These are phyloP conservation scores for Fusarium torreyae DNA, from an alignment of 2,329 filamentous ascomycete genomes.

Conservation along the genomic window DNA sequence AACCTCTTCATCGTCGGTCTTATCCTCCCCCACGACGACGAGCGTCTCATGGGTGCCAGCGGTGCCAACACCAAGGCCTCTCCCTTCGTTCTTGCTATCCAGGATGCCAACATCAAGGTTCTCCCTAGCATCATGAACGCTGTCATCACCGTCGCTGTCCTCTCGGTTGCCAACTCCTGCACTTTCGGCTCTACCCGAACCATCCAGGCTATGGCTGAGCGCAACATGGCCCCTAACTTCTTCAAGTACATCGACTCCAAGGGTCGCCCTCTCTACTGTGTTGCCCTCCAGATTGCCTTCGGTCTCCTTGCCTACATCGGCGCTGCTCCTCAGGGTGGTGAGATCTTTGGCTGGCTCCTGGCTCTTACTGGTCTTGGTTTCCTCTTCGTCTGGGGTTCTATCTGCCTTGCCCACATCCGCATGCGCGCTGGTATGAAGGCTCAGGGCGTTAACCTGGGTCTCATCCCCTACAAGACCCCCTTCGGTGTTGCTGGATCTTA, in stretches of 20 bases:
- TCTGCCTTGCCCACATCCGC: slow-evolving; percentile 90
- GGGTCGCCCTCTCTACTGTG: slow-evolving; percentile 83
- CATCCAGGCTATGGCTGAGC: slow-evolving; percentile 89
- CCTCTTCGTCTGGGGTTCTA: slow-evolving; percentile 86
- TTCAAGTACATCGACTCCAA: slow-evolving; percentile 86
- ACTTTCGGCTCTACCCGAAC: slow-evolving; percentile 94
- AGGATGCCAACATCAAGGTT: slow-evolving; percentile 84
- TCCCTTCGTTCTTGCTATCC: slow-evolving; percentile 93
- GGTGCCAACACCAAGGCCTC: slow-evolving; percentile 80
- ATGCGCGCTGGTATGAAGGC: slow-evolving; percentile 84
- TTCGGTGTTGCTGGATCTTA: slow-evolving; percentile 86
- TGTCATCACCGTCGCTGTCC: slow-evolving; percentile 90
- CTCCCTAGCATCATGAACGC: slow-evolving; percentile 93
- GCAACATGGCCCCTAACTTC: slow-evolving; percentile 83
- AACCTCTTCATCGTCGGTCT: slow-evolving; percentile 86
- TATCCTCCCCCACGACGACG: slow-evolving; percentile 81
- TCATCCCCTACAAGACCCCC: slow-evolving; percentile 87
- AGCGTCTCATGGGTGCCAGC: slow-evolving; percentile 70
- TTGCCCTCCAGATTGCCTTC: slow-evolving; percentile 75
- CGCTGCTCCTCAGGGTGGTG: slow-evolving; percentile 70
- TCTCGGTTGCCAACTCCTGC: slow-evolving; percentile 92
- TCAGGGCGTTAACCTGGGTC: slow-evolving; percentile 77
- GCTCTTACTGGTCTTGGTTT: slow-evolving; percentile 81
- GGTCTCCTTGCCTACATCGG: slow-evolving; percentile 86
- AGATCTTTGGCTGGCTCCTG: slow-evolving; percentile 85